Evolutionary conservation across 2,329 filamentous ascomycete species (phyloP), one percentile per base, ranked within the genome.

Genomic region (Fusarium nodosum): DNA sequence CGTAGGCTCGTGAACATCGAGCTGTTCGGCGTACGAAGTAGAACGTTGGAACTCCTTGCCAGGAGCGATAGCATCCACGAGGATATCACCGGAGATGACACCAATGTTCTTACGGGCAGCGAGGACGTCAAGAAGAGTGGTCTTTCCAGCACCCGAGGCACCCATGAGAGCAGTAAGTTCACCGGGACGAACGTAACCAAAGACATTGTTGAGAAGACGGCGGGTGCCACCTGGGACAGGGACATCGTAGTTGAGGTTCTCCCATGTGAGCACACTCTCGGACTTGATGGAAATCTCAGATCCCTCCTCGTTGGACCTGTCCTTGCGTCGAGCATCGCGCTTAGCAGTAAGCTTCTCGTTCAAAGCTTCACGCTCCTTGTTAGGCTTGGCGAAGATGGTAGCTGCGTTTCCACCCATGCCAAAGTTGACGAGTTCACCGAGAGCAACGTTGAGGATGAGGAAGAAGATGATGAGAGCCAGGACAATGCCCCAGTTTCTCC

Each of bases 401-500:
- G 93, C 89, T 1, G 91, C 87, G 73, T 91, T 93, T n/a, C 93
- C 93, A 10, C 91, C 93, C 77, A 91, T 91, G 42, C 93, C 92
- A 71, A 90, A 93, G 60, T 89, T 92, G 73, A 97, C 84, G 24
- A 91, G 83, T 77, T 97, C 94, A 75, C 93, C 94, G 0, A 95
- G 84, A 18, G 93, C 84, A 39, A 93, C 90, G 69, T 97, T 95
- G 60, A 92, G 80, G 13, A 87, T 79, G 5, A 97, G 83, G 81
- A 97, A 97, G 63, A 89, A 88, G 41, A 91, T 79, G 56, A 97
- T 93, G 66, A 97, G 86, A 3, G 85, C 89, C 13, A 94, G 77
- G 64, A 97, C 89, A 67, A 97, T 96, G 2, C 92, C 93, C 77
- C 91, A 93, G 79, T 96, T 94, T 42, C 93, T 86, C 93, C 93